Evolutionary conservation across 495 filamentous ascomycete genomes (phyloP), one percentile per base, ranked within the genome.

Genomic region (Massariosphaeria phaeospora): DNA sequence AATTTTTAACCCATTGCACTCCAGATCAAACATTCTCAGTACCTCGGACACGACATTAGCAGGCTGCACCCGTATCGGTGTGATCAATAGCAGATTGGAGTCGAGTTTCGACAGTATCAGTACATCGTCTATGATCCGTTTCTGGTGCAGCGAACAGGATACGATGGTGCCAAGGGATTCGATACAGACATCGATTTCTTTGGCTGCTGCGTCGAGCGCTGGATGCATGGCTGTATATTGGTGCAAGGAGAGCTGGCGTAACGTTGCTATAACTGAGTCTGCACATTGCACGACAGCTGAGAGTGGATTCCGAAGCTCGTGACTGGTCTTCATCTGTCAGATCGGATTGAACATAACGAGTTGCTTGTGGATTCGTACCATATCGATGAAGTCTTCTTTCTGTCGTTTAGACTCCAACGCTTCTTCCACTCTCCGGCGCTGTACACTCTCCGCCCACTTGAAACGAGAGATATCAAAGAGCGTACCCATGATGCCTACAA

Each of bases 61-160:
- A 4, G 41, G 24, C 21, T 48, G 41, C 3, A 59, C 49, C 2
- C 34, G 48, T 10, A 48, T 46, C 3, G 56, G 49, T 10, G 41
- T 48, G 25, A 59, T 44, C 9, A 33, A 25, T 13, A 54, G 33
- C 17, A 59, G 21, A n/a, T 23, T 46, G n/a, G 56, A 59, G n/a
- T 59, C 56, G 11, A 59, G 25, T 26, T 59, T 59, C 12, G 49
- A 59, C 21, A 59, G 15, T 12, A 42, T 59, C 1, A 59, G 50
- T 2, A 59, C 36, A 17, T 59, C 56, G 29, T 59, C 56, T 15
- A 59, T 42, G 18, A 59, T 48, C 4, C 40, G 29, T 44, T 59
- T 54, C 34, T 59, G 56, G 18, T 59, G 56, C 26, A 46, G 31
- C 3, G 50, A 33, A 29, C 56, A 59, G 21, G 38, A 35, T 11